phyloP scores from a whole-genome alignment of 2,329 filamentous ascomycete genomes.

The Cladosporium sp. region DNA sequence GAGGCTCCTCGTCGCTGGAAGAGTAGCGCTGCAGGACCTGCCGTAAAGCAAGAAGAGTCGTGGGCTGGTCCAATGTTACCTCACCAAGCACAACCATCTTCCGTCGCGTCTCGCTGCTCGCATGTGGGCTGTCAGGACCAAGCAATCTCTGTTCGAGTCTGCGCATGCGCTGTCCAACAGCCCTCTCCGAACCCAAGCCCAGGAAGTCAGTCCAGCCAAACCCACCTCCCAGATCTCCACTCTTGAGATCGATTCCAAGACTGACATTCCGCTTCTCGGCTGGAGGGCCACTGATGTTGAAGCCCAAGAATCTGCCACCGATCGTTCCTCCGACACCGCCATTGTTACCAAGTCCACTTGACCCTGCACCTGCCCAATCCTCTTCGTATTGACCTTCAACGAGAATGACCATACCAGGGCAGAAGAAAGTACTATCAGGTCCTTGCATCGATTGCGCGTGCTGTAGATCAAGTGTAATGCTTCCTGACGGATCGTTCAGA shows the following conservation, averaged over 20 bases:
- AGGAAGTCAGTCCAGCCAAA: constrained; percentile 98
- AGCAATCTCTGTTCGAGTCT: constrained; percentile 72
- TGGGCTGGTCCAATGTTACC: constrained; percentile 80
- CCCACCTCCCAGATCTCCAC: constrained; percentile 68
- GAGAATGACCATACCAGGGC: constrained; percentile 92
- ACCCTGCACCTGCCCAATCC: constrained; percentile 71
- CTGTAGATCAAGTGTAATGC: constrained; percentile 78
- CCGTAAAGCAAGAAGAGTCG: constrained; percentile 75
- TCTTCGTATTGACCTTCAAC: constrained; percentile 97
- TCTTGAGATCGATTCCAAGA: constrained; percentile 59
- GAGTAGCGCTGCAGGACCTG: constrained; percentile 77
- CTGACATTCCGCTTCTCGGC: constrained; percentile 81
- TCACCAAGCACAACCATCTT: constrained; percentile 79
- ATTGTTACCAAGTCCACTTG: constrained; percentile 61
- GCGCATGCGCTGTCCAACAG: constrained; percentile 79
- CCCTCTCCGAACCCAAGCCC: constrained; percentile 85
- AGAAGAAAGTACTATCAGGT: constrained; percentile 81
- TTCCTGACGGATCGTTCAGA: constrained; percentile 83
- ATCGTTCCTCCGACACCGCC: constrained; percentile 86
- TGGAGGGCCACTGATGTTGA: constrained; percentile 88
- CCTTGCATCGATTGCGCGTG: constrained; percentile 76
- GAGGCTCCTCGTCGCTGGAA: constrained; percentile 58
- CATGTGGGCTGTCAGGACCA: constrained; percentile 30
- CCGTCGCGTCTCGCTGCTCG: constrained; percentile 29
- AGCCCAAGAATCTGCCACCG: constrained; percentile 86